These are phyloP conservation scores for Penicillium sp. DNA, from an alignment of 2,329 filamentous ascomycete genomes.

Conservation along the genomic window DNA sequence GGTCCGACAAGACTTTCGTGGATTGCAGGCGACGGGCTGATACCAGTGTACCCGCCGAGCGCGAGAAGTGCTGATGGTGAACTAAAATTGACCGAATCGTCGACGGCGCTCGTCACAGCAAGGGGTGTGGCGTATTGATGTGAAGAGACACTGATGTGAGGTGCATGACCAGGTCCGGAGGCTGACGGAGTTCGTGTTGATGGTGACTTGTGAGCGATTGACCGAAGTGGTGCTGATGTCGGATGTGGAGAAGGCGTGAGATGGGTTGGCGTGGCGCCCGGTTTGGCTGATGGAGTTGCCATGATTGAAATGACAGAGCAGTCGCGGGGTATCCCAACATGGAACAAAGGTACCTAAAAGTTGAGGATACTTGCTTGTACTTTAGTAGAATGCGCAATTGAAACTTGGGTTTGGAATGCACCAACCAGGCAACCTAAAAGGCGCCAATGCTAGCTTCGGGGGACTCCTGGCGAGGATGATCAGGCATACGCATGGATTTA, in stretches of 20 bases:
- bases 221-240: slow-evolving; percentile 41
- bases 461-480: not conserved
- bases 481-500: not conserved
- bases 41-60: slow-evolving; percentile 45
- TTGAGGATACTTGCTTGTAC: not conserved
- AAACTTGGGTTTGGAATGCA: slow-evolving; percentile 10
- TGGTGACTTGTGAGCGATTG: slow-evolving; percentile 48
- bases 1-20: slow-evolving; percentile 39
- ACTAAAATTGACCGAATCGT: slow-evolving; percentile 47
- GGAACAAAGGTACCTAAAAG: not conserved
- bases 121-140: slow-evolving; percentile 49
- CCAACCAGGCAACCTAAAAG: slow-evolving; percentile 1
- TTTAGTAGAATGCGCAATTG: slow-evolving; percentile 1
- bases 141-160: slow-evolving; percentile 39
- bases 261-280: slow-evolving; percentile 46
- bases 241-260: slow-evolving; percentile 48
- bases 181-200: slow-evolving; percentile 47
- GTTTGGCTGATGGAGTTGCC: slow-evolving; percentile 50
- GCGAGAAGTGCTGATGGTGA: slow-evolving; percentile 49
- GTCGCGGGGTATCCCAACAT: not conserved
- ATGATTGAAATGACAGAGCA: slow-evolving; percentile 24
- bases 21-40: slow-evolving; percentile 43
- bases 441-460: not conserved
- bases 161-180: slow-evolving; percentile 37
- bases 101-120: slow-evolving; percentile 37